A percentile compares a stretch with the other conserved stretches of the same genome.
Conservation (phyloP, 441 rosid species). For the Daphne laureola region DNA sequence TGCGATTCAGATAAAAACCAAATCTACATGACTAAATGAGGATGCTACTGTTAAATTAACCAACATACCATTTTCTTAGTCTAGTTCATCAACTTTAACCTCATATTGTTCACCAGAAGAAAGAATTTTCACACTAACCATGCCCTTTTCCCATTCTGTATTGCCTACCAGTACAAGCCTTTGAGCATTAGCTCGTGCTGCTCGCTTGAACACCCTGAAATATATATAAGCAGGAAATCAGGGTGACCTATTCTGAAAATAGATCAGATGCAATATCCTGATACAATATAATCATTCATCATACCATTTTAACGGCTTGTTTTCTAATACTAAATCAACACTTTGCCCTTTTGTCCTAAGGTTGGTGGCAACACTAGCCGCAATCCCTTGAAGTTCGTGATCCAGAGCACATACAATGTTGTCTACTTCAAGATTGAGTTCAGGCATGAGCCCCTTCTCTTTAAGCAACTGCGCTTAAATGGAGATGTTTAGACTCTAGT, state of each 20-base stretch:
- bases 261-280: neutral
- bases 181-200: constrained; percentile 59
- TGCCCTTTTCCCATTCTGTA: constrained; percentile 70
- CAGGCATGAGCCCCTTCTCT: constrained; percentile 73
- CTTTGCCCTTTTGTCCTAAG: constrained; percentile 71
- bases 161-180: constrained; percentile 72
- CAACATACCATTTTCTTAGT: constrained; percentile 17
- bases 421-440: constrained; percentile 50
- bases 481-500: no score
- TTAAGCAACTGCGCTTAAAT: constrained; percentile 48
- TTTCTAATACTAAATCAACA: constrained; percentile 81
- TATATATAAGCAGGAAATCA: constrained; percentile 1
- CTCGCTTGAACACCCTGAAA: constrained; percentile 86
- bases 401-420: constrained; percentile 81
- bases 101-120: constrained; percentile 68
- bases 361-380: constrained; percentile 61
- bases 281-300: neutral
- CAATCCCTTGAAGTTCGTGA: constrained; percentile 69
- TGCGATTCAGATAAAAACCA: no score
- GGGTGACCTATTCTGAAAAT: neutral
- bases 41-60: no score
- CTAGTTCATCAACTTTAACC: constrained; percentile 62
- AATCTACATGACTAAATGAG: no score
- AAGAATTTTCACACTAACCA: constrained; percentile 70
- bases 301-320: constrained; percentile 80